A percentile compares a stretch with the other conserved stretches of the same genome.
Conservation (phyloP, 2,329 filamentous ascomycete species). For the Dendryphion nanum region DNA sequence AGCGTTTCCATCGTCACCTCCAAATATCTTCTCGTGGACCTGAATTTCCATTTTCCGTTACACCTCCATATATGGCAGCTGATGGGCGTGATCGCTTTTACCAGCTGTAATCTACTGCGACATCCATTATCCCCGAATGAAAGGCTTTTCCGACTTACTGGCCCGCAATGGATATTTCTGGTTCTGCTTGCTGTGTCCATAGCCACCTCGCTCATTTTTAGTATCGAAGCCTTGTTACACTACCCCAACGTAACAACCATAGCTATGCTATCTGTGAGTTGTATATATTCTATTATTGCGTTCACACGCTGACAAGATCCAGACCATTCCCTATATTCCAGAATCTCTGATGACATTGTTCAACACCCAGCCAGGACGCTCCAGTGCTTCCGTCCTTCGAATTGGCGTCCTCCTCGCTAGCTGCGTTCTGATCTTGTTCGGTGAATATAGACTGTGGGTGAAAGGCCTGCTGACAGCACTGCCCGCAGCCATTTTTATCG, state of each 20-base stretch:
- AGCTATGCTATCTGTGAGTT: constrained; percentile 28
- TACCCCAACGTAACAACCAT: constrained; percentile 29
- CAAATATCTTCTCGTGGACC: constrained; percentile 20
- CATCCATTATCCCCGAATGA: no score
- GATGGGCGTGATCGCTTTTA: neutral
- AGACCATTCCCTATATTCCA: constrained; percentile 17
- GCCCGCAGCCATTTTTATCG: constrained; percentile 19
- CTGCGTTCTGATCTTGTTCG: constrained; percentile 17
- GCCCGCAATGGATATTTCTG: neutral
- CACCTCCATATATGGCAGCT: constrained; percentile 4
- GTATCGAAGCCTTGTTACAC: constrained; percentile 29
- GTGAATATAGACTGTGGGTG: constrained; percentile 27
- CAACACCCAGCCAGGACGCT: constrained; percentile 2
- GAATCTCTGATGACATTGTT: constrained; percentile 14
- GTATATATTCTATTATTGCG: constrained; percentile 26
- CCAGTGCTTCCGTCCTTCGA: constrained; percentile 12
- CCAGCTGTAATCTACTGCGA: no score
- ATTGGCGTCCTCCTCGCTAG: constrained; percentile 12
- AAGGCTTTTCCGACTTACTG: no score
- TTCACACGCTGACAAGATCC: constrained; percentile 1
- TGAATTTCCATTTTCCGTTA: constrained; percentile 23
- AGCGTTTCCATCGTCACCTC: constrained; percentile 18
- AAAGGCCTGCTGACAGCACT: constrained; percentile 20
- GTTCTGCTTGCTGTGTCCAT: constrained; percentile 2
- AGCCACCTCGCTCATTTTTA: constrained; percentile 21